Percentiles rank a stretch among this genome's conserved stretches.
Conservation (phyloP, 2,329 filamentous ascomycete genomes). For the Kalmusia sp. region DNA sequence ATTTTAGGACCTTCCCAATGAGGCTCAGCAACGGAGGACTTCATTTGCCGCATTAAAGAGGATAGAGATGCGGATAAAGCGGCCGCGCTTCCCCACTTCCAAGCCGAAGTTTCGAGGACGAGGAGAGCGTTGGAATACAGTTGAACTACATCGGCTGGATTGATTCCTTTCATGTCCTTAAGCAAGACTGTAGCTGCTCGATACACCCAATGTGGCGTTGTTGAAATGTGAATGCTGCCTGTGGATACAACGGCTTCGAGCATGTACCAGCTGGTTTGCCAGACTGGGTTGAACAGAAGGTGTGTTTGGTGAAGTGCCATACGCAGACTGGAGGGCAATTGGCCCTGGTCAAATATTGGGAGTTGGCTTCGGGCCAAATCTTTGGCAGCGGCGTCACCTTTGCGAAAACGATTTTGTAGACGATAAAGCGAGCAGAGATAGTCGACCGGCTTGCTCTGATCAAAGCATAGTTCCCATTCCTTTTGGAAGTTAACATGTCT, state of each 20-base stretch:
- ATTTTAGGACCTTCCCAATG: conserved; percentile 31
- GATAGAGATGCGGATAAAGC: conserved; percentile 34
- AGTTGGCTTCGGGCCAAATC: conserved; percentile 30
- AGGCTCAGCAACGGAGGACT: conserved; percentile 29
- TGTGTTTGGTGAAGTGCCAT: conserved; percentile 42
- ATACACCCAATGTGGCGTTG: conserved; percentile 47
- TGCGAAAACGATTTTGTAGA: conserved; percentile 44
- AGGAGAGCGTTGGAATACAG: conserved; percentile 45
- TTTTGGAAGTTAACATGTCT: conserved; percentile 21
- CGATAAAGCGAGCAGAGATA: conserved; percentile 45
- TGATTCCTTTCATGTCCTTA: conserved; percentile 38
- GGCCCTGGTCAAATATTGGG: conserved; percentile 31
- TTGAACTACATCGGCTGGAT: conserved; percentile 39
- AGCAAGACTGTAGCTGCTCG: conserved; percentile 40
- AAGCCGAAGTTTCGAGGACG: conserved; percentile 40
- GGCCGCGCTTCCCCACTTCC: conserved; percentile 42
- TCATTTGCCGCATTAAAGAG: conserved; percentile 43
- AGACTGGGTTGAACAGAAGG: conserved; percentile 39
- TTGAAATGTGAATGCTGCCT: conserved; percentile 39
- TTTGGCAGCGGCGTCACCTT: conserved; percentile 31
- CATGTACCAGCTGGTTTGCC: conserved; percentile 39
- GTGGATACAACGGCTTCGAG: conserved; percentile 40
- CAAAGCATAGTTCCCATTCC: conserved; percentile 38
- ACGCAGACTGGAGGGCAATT: conserved; percentile 36
- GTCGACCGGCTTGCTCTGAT: conserved; percentile 33